Evolutionary conservation across 352 stramenopile species (phyloP).

Genomic region (Pythium scleroteichum): DNA sequence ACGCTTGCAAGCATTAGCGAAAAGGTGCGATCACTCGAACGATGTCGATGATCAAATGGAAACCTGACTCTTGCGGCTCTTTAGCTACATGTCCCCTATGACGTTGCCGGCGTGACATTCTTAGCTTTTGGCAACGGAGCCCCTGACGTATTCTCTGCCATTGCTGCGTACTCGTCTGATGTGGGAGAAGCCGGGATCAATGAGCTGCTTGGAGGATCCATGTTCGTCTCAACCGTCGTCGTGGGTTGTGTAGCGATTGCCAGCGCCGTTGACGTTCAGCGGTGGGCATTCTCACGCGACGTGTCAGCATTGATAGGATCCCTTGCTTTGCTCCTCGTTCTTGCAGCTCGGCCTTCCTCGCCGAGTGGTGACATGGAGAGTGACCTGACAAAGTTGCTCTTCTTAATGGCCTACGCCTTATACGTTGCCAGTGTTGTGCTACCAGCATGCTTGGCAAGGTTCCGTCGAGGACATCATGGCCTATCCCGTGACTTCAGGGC

Average conservation of each 20-base stretch:
- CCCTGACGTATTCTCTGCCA: conserved; percentile 94
- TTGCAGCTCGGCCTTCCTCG: not conserved
- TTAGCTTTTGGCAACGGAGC: conserved; percentile 98
- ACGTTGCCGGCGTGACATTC: conserved; percentile 96
- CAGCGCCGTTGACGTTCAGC: conserved; percentile 60
- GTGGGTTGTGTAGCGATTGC: conserved; percentile 86
- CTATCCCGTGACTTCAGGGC: conserved; percentile 1
- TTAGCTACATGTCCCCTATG: conserved; percentile 78
- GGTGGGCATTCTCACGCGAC: conserved; percentile 68
- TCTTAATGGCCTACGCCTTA: conserved; percentile 49
- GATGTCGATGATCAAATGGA: conserved; percentile 1
- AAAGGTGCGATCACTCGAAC: conserved; percentile 48
- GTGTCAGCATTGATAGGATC: conserved; percentile 50
- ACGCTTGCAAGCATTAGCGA: conserved; percentile 95
- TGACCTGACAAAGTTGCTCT: conserved; percentile 40
- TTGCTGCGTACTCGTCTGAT: conserved; percentile 83
- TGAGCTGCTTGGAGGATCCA: conserved; percentile 92
- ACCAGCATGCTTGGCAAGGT: conserved; percentile 46
- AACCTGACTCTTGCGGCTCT: conserved; percentile 13
- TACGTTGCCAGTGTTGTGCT: conserved; percentile 68
- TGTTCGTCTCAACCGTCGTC: conserved; percentile 96
- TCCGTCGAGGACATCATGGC: conserved; percentile 9
- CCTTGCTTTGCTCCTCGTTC: conserved; percentile 49
- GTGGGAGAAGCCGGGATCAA: conserved; percentile 86
- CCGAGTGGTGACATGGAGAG: conserved; percentile 18